A percentile compares a stretch with the other conserved stretches of the same genome.
Conservation (phyloP, 805 yeast genomes). For the Clavispora fructus region DNA sequence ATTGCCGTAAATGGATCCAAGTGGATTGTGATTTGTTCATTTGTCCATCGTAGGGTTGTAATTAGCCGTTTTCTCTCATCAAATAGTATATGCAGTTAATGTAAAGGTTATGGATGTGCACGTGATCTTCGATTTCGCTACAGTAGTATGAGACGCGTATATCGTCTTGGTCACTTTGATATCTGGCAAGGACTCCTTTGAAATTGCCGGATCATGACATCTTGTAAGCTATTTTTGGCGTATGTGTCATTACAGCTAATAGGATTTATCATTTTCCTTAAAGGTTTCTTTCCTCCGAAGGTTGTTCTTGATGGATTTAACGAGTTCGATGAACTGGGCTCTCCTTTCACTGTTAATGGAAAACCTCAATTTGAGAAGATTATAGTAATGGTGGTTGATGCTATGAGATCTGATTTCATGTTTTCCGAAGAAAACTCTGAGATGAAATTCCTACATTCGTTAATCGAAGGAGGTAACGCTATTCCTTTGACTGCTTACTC, state of each 20-base stretch:
- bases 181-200: no score
- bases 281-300: constrained; percentile 92
- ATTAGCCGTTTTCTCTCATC: no score
- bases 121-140: no score
- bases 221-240: neutral
- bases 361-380: constrained; percentile 56
- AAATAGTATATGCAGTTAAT: no score
- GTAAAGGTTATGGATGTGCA: no score
- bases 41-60: no score
- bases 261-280: constrained; percentile 60
- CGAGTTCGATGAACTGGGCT: constrained; percentile 21
- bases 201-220: neutral
- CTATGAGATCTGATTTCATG: constrained; percentile 83
- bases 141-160: neutral
- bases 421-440: constrained; percentile 54
- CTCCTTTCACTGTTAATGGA: constrained; percentile 11
- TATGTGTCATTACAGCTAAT: constrained; percentile 17
- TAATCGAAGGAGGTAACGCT: constrained; percentile 64
- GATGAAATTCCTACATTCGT: constrained; percentile 61
- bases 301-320: constrained; percentile 60
- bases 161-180: no score
- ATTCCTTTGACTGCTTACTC: constrained; percentile 88
- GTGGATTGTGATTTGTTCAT: no score
- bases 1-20: no score
- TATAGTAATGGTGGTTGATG: constrained; percentile 86